Conservation (phyloP, 805 yeast species). For the Ogataea angusta region DNA sequence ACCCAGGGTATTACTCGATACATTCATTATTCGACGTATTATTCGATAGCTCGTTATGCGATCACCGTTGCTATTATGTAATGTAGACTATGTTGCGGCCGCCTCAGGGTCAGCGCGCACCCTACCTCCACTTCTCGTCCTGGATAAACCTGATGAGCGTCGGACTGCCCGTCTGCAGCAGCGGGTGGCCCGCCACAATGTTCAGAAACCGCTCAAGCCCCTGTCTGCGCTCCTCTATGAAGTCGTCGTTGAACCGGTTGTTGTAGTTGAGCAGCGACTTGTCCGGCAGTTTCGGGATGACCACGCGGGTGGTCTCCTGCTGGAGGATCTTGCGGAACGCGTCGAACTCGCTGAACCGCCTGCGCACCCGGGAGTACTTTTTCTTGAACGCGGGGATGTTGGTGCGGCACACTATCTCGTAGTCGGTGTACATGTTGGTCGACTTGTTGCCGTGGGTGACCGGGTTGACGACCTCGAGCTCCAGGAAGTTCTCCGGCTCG, state of each 20-base stretch:
- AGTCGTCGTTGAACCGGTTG: constrained; percentile 75
- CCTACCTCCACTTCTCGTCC: constrained; percentile 73
- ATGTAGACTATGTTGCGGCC: background rate
- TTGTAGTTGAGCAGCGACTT: constrained; percentile 55
- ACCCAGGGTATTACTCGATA: background rate
- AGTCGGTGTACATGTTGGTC: constrained; percentile 74
- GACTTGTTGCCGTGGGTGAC: constrained; percentile 65
- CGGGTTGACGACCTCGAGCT: constrained; percentile 83
- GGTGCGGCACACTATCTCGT: constrained; percentile 84
- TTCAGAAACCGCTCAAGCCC: constrained; percentile 79
- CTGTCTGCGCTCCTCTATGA: constrained; percentile 76
- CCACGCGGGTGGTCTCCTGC: constrained; percentile 72
- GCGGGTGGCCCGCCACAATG: constrained; percentile 88
- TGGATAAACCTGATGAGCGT: constrained; percentile 81
- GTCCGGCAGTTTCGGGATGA: constrained; percentile 89
- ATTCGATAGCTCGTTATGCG: background rate
- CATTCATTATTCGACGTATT: background rate
- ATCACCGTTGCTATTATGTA: constrained; percentile 3
- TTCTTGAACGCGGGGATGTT: constrained; percentile 84
- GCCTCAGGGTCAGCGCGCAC: constrained; percentile 10
- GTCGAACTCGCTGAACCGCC: constrained; percentile 90
- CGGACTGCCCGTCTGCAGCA: constrained; percentile 82
- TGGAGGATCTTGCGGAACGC: constrained; percentile 70
- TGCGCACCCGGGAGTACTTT: constrained; percentile 62
- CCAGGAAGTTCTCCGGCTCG: constrained; percentile 91